These are phyloP conservation scores for Dysphania ambrosioides DNA, from an alignment of 148 eudicot genomes.

Conservation along the genomic window DNA sequence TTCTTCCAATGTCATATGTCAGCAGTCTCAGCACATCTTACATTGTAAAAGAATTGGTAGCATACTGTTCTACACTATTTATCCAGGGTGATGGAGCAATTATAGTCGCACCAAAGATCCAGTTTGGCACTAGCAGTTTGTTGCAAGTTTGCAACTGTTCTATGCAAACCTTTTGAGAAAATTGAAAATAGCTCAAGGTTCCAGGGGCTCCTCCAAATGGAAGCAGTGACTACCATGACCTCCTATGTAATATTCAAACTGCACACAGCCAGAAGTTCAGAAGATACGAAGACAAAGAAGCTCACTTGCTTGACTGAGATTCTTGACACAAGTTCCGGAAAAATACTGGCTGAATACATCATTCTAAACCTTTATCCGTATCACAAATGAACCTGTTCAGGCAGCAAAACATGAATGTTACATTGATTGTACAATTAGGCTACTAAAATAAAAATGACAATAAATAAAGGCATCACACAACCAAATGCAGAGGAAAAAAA, in stretches of 20 bases:
- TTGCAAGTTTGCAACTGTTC: too few species aligned
- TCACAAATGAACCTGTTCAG: conserved; percentile 78
- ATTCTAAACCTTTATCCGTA: conserved; percentile 68
- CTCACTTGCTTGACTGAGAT: conserved; percentile 4
- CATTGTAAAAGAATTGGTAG: background rate
- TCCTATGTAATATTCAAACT: background rate
- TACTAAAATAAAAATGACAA: background rate
- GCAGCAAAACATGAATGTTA: conserved; percentile 6
- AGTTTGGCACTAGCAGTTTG: too few species aligned
- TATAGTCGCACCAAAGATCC: background rate
- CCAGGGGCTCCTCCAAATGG: conserved; percentile 3
- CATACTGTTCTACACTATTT: conserved; percentile 8
- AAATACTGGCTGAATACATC: background rate
- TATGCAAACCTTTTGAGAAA: conserved; percentile 5
- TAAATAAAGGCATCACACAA: background rate
- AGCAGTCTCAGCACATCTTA: background rate
- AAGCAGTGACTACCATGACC: background rate
- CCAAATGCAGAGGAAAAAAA: background rate
- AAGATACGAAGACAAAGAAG: conserved; percentile 3
- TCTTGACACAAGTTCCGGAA: background rate
- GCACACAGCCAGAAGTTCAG: background rate
- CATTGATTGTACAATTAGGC: background rate
- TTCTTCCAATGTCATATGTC: background rate
- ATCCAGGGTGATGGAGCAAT: background rate
- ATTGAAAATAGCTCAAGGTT: background rate